Evolutionary conservation across 257 asterid genomes (phyloP).

Genomic region (Ophiorrhiza pumila): DNA sequence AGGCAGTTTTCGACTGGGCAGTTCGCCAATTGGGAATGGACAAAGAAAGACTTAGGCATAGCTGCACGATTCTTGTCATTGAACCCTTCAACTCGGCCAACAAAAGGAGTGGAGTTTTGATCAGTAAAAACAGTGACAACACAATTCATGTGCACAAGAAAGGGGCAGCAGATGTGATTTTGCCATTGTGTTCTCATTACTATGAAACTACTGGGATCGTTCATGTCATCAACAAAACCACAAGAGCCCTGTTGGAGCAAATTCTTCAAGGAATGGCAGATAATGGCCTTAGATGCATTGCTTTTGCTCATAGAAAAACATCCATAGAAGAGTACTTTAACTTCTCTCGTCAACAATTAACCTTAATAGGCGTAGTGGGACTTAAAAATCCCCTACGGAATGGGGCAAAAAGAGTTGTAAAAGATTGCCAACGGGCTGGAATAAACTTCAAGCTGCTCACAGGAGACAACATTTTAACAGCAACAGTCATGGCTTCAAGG

Average conservation of each 20-base stretch:
- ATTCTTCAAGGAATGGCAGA: slow-evolving; percentile 25
- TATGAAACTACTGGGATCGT: slow-evolving; percentile 25
- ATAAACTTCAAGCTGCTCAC: slow-evolving; percentile 27
- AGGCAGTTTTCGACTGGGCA: slow-evolving; percentile 23
- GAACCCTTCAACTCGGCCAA: slow-evolving; percentile 25
- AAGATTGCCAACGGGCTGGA: slow-evolving; percentile 20
- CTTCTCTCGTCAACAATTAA: slow-evolving; percentile 15
- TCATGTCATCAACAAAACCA: not conserved
- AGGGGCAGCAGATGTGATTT: slow-evolving; percentile 26
- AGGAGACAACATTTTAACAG: slow-evolving; percentile 24
- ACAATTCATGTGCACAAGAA: slow-evolving; percentile 29
- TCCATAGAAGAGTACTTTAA: slow-evolving; percentile 21
- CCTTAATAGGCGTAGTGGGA: slow-evolving; percentile 25
- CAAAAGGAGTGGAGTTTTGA: slow-evolving; percentile 24
- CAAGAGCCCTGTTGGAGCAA: slow-evolving; percentile 10
- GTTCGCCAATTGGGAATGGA: slow-evolving; percentile 21
- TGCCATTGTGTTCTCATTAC: slow-evolving; percentile 32
- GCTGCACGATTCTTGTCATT: slow-evolving; percentile 22
- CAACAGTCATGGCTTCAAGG: slow-evolving; percentile 12
- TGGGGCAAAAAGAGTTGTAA: slow-evolving; percentile 9
- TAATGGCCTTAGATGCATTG: slow-evolving; percentile 30
- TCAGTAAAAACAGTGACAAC: slow-evolving; percentile 23
- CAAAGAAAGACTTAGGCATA: slow-evolving; percentile 6
- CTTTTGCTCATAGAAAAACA: slow-evolving; percentile 28
- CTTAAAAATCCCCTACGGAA: slow-evolving; percentile 4